These are phyloP conservation scores for Cubamyces sp. DNA, from an alignment of 768 basidiomycete species.

Conservation along the genomic window DNA sequence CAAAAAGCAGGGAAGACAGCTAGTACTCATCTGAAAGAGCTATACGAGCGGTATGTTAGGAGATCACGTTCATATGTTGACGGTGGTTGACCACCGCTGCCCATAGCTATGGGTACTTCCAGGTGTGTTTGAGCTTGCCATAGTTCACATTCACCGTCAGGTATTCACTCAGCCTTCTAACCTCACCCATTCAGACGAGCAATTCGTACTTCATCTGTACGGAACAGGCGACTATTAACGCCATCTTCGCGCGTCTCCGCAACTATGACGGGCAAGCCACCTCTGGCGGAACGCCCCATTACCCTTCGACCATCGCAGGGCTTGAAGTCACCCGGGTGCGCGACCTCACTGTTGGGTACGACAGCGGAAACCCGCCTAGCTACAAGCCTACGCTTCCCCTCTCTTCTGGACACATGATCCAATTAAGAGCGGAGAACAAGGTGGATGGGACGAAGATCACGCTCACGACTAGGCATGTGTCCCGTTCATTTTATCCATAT, in stretches of 20 bases:
- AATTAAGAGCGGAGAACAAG: conserved; percentile 61
- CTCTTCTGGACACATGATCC: conserved; percentile 86
- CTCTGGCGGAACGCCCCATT: conserved; percentile 41
- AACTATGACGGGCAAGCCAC: conserved; percentile 48
- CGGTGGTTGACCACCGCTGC: neutral
- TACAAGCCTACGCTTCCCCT: conserved; percentile 65
- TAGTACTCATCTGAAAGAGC: conserved; percentile 57
- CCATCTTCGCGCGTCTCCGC: conserved; percentile 71
- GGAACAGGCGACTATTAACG: conserved; percentile 66
- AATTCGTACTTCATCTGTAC: conserved; percentile 84
- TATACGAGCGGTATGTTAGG: conserved; percentile 57
- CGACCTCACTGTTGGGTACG: conserved; percentile 80
- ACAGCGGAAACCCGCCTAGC: conserved; percentile 71
- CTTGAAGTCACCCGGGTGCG: conserved; percentile 64
- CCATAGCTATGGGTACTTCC: conserved; percentile 75
- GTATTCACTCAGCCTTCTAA: neutral
- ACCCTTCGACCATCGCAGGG: conserved; percentile 65
- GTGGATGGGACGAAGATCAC: conserved; percentile 53
- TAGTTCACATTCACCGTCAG: neutral
- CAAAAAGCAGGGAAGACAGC: conserved; percentile 56
- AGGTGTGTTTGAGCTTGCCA: conserved; percentile 44
- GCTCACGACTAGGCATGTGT: conserved; percentile 67
- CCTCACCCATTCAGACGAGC: conserved; percentile 53
- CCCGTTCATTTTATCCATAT: neutral
- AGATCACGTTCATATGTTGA: neutral